Base-by-base conservation (phyloP, 2,329 filamentous ascomycete species). In the Cryphonectria carpinicola region DNA sequence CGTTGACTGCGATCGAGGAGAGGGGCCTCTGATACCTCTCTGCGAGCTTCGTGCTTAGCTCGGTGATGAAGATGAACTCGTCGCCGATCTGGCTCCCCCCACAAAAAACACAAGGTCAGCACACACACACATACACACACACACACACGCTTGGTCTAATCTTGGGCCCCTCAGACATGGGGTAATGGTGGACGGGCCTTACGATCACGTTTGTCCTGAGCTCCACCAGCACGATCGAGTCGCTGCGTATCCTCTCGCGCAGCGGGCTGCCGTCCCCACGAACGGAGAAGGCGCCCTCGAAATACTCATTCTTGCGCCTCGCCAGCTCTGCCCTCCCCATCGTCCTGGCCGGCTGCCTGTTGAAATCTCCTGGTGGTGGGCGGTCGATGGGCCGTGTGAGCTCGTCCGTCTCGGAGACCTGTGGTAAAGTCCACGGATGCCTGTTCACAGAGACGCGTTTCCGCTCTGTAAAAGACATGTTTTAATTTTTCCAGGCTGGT, bases 1-100 rank as follows among this genome's bases (percentile, higher is more conserved):
- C 82, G 1, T 89, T 91, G 63, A 97, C 88, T 77, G 93, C 88
- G 70, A 97, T 90, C 11, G 90, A 92, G 2, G 89, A 88, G 70
- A 93, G 86, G 3, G 93, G 89, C 39, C 93, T 88, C 72, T 92
- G 89, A 78, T 94, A 97, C 63, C 93, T 89, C 71, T 88, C 86
- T 1, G 93, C 92, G 22, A 97, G 84, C 73, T 91, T 88, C 74
- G 90, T 88, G 4, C 92, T 91, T 25, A 97, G 84, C 76, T 92
- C 89, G 14, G 89, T 92, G 65, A 94, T 89, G 74, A 96, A 88
- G 11, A 87, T 89, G 76, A 90, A 91, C 76, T 95, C 91, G 77
- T 95, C 92, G 74, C 90, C 87, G 76, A 95, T 88, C 89, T 94
- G 70, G 79, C 17, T 25, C n/a, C 35, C 35, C 73, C 49, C n/a